phyloP scores from a whole-genome alignment of 306 rosid species.

The Lathyrus oleraceus region DNA sequence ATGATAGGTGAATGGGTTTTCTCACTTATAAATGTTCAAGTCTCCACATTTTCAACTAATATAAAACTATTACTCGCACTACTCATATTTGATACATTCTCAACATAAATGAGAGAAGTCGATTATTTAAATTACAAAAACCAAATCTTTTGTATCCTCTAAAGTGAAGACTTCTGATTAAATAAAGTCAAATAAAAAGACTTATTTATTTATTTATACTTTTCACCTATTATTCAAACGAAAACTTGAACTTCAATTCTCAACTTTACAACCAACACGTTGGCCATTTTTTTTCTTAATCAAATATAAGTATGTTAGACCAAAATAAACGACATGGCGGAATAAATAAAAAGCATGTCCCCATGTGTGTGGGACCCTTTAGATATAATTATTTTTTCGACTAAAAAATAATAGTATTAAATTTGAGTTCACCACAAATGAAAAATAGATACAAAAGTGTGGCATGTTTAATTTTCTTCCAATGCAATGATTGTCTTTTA shows the following conservation, averaged over 20 bases:
- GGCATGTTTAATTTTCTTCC: background rate
- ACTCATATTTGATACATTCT: no score
- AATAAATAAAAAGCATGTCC: constrained; percentile 35
- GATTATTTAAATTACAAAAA: background rate
- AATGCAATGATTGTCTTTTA: background rate
- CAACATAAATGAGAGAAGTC: no score
- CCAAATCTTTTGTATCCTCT: background rate
- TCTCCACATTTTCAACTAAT: no score
- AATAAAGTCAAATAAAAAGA: background rate
- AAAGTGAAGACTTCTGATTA: background rate
- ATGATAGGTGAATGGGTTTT: no score
- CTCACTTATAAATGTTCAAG: no score
- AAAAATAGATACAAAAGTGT: background rate
- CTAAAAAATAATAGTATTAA: background rate
- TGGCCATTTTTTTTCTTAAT: background rate
- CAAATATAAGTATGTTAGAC: constrained; percentile 12
- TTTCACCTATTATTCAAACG: background rate
- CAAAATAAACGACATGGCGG: constrained; percentile 37
- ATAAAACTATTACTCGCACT: no score
- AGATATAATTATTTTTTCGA: background rate
- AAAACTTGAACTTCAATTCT: constrained; percentile 31
- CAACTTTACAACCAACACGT: constrained; percentile 29
- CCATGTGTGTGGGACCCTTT: constrained; percentile 42
- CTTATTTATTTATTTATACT: background rate
- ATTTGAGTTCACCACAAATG: constrained; percentile 31